Evolutionary conservation across 1,284 basidiomycete genomes (phyloP), one percentile per base, ranked within the genome.

Genomic region (Athelia psychrophila): DNA sequence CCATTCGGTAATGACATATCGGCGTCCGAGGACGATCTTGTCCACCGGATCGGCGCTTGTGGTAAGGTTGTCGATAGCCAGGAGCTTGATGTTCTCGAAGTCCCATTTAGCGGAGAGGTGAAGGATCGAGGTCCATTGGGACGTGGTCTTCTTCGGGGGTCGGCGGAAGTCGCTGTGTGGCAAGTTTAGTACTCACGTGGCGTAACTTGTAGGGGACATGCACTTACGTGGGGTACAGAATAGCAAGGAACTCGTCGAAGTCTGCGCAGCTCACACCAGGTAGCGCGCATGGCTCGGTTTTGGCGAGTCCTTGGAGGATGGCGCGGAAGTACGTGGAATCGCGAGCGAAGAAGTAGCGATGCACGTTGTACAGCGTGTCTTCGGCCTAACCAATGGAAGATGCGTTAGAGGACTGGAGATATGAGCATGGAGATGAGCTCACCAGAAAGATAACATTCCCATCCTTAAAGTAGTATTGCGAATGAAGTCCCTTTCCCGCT

Each of bases 71-170:
- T 62, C 57, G 45, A 72, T 58, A 22, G 72, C 67, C n/a, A 73
- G 67, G 2, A 55, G 56, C 15, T 67, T 63, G 22, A 75, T 54
- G 36, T 66, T 61, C 1, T 52, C 24, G 58, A 75, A 73, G 13
- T 60, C 60, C 65, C 67, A 72, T 19, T 58, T 58, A 10, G 62
- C 60, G 2, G 71, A 58, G 24, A 74, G 63, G 12, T 65, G 56
- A 12, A 75, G 69, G 35, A 74, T 60, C 2, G 69, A 66, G 22
- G 62, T 66, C 73, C 74, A 76, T 45, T 74, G 67, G 30, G 64
- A 58, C 18, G 61, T 55, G 10, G 67, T 66, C 5, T 57, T 57
- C 36, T 68, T 58, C 45, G 70, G 65, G 10, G 58, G 60, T n/a
- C 59, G 53, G 1, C 54, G 47, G 18, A 70, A 65, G 44, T 65